A percentile compares a stretch with the other conserved stretches of the same genome.
phyloP scores from a whole-genome alignment of 2,329 filamentous ascomycete species.

The Penicillium freii region DNA sequence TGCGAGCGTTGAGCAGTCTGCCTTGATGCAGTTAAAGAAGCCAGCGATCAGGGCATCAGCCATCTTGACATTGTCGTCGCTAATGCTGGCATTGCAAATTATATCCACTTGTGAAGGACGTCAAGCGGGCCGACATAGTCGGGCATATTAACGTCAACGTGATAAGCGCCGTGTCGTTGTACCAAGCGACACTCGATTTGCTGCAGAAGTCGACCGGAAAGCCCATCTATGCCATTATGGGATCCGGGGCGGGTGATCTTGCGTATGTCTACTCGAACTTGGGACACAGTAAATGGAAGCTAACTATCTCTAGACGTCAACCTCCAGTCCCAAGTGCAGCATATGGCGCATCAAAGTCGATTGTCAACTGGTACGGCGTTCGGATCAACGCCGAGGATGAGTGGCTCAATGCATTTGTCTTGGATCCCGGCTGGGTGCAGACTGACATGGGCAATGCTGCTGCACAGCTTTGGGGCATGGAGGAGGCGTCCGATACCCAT shows the following conservation, averaged over 20 bases:
- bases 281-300: background rate
- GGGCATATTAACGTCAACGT: constrained; percentile 30
- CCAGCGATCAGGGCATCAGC: constrained; percentile 27
- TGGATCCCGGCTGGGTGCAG: background rate
- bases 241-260: background rate
- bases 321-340: background rate
- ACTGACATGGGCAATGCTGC: background rate
- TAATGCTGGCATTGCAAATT: constrained; percentile 36
- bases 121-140: constrained; percentile 28
- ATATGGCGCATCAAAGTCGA: background rate
- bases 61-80: constrained; percentile 40
- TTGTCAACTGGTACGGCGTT: background rate
- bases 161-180: constrained; percentile 32
- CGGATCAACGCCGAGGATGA: background rate
- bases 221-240: background rate
- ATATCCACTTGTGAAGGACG: constrained; percentile 32
- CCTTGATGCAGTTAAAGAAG: constrained; percentile 27
- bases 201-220: constrained; percentile 24
- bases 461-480: background rate
- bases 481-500: background rate
- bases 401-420: background rate
- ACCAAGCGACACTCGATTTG: constrained; percentile 33
- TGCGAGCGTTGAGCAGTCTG: constrained; percentile 25
- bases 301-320: background rate
- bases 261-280: background rate